Evolutionary conservation across 2,329 filamentous ascomycete species (phyloP).

Genomic region (Fusarium brevicatenulatum): DNA sequence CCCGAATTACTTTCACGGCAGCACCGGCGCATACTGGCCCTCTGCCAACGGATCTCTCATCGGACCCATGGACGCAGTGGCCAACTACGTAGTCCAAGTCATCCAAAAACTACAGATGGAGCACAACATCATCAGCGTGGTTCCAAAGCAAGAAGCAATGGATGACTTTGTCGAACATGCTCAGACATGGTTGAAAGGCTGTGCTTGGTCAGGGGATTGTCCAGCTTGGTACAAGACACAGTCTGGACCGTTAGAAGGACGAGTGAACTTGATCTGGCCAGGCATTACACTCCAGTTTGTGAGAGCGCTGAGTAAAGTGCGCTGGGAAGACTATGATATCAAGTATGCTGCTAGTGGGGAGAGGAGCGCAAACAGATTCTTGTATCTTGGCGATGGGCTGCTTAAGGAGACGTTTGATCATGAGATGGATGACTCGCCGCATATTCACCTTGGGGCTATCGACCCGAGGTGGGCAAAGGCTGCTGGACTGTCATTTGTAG

Average conservation of each 20-base stretch:
- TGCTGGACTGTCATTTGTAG: accelerated
- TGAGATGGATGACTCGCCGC: neutral
- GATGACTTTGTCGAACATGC: neutral
- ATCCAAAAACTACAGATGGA: neutral
- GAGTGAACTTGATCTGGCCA: neutral
- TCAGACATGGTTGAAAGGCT: neutral
- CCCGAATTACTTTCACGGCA: neutral
- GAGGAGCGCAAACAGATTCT: neutral
- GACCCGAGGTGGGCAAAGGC: neutral
- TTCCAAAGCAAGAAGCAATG: neutral
- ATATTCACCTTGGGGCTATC: neutral
- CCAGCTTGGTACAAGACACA: neutral
- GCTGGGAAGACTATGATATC: neutral
- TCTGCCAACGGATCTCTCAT: neutral
- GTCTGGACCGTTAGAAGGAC: neutral
- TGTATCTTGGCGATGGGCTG: neutral
- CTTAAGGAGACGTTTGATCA: neutral
- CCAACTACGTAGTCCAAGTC: neutral
- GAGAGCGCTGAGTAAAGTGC: accelerated
- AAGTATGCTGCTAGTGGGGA: neutral
- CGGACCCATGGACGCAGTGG: neutral
- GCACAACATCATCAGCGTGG: neutral
- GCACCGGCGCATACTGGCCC: neutral
- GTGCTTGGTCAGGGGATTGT: neutral
- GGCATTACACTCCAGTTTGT: neutral